Conservation (phyloP, 176 grass and related monocot species). For the Avena atlantica region DNA sequence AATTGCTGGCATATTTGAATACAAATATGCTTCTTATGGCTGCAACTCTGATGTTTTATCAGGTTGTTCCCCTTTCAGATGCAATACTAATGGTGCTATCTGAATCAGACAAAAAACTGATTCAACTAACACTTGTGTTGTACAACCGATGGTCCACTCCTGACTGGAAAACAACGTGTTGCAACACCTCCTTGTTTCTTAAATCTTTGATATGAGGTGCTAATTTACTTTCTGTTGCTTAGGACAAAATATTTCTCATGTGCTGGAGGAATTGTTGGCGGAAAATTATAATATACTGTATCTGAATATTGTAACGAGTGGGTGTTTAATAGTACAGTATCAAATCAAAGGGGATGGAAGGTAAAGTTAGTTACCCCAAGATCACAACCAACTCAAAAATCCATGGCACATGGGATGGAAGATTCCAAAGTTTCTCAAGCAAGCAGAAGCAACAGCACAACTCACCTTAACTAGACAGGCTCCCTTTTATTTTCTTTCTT, state of each 20-base stretch:
- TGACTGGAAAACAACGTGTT: not conserved
- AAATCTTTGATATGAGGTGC: not conserved
- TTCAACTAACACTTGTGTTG: not conserved
- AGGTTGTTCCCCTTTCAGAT: conserved; percentile 1
- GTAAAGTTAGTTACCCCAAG: too few relatives aligned
- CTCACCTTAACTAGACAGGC: too few relatives aligned
- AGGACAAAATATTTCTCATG: not conserved
- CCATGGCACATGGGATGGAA: too few relatives aligned
- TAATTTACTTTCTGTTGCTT: not conserved
- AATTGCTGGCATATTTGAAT: conserved; percentile 2
- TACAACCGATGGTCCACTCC: not conserved
- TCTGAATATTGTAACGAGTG: not conserved
- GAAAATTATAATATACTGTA: not conserved
- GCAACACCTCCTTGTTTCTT: not conserved
- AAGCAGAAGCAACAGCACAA: too few relatives aligned
- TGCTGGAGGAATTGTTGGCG: not conserved
- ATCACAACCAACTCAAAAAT: too few relatives aligned
- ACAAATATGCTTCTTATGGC: not conserved
- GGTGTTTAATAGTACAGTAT: not conserved
- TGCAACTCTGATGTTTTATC: not conserved
- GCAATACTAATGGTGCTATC: not conserved
- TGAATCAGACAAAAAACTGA: not conserved
- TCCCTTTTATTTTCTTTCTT: too few relatives aligned
- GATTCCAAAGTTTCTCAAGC: too few relatives aligned
- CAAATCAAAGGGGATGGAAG: too few relatives aligned